These are phyloP conservation scores for Auricularia heimuer DNA, from an alignment of 768 basidiomycete species.

Conservation along the genomic window DNA sequence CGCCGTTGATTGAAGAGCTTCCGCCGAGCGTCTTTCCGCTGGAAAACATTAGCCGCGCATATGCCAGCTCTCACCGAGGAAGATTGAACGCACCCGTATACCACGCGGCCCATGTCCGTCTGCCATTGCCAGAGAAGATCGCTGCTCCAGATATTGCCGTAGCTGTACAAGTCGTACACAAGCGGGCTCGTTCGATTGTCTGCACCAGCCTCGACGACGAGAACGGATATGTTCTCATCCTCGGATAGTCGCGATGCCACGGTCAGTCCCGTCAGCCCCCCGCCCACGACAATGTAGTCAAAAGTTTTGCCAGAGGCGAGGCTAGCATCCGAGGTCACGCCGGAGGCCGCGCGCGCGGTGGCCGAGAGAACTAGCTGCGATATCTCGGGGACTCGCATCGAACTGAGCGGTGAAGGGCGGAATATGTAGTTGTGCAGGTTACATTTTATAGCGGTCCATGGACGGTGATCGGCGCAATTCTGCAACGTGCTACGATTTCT, in stretches of 20 bases:
- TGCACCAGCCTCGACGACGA: conserved; percentile 43
- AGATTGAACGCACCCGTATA: not conserved
- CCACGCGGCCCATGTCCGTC: conserved; percentile 27
- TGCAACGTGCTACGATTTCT: too few species aligned
- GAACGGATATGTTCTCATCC: conserved; percentile 30
- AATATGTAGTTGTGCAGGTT: too few species aligned
- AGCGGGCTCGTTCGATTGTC: conserved; percentile 35
- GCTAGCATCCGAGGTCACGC: conserved; percentile 7
- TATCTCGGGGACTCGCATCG: too few species aligned
- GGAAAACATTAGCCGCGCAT: not conserved
- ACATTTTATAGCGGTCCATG: too few species aligned
- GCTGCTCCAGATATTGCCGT: conserved; percentile 32
- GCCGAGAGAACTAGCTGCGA: too few species aligned
- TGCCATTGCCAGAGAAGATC: conserved; percentile 38
- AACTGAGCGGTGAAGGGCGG: too few species aligned
- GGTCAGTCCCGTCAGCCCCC: conserved; percentile 36
- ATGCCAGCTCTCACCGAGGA: not conserved
- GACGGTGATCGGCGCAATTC: too few species aligned
- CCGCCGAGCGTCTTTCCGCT: conserved; percentile 31
- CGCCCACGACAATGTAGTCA: conserved; percentile 31
- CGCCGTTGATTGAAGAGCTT: conserved; percentile 39
- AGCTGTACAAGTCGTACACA: conserved; percentile 38
- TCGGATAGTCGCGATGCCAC: conserved; percentile 40
- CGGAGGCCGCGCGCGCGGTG: not conserved
- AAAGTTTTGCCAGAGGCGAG: conserved; percentile 11